phyloP scores from a whole-genome alignment of 2,329 filamentous ascomycete species.

The Pezicula neosporulosa region DNA sequence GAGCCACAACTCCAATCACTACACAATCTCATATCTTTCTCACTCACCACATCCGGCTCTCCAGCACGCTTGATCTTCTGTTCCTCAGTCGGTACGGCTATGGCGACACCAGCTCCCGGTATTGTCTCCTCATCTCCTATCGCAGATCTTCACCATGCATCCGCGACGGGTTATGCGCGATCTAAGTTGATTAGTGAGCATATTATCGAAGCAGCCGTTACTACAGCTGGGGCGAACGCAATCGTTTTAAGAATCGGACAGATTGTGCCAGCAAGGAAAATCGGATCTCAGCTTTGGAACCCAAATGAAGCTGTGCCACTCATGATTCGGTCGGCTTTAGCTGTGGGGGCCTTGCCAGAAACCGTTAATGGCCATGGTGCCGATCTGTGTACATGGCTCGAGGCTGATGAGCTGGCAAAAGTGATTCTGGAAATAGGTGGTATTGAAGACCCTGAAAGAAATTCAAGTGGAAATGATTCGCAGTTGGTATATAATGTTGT shows the following conservation, averaged over 20 bases:
- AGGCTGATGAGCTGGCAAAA: constrained; percentile 40
- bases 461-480: neutral
- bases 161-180: constrained; percentile 46
- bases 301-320: constrained; percentile 47
- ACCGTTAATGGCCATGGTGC: constrained; percentile 23
- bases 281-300: constrained; percentile 38
- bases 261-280: constrained; percentile 36
- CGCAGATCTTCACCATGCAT: constrained; percentile 25
- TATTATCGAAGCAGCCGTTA: constrained; percentile 34
- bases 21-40: constrained; percentile 37
- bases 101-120: constrained; percentile 13
- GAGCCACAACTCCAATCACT: constrained; percentile 38
- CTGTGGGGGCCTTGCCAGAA: constrained; percentile 40
- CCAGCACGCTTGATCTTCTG: constrained; percentile 31
- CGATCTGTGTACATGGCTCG: constrained; percentile 36
- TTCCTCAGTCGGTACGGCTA: constrained; percentile 33
- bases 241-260: constrained; percentile 46
- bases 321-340: constrained; percentile 42
- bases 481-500: constrained; percentile 45
- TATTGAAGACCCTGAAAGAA: neutral
- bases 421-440: constrained; percentile 4
- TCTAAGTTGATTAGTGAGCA: constrained; percentile 47
- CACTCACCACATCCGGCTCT: constrained; percentile 12
- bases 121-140: constrained; percentile 31
- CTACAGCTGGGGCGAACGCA: constrained; percentile 24